phyloP scores from a whole-genome alignment of 305 asterid genomes.

The Stenogyne calaminthoides region DNA sequence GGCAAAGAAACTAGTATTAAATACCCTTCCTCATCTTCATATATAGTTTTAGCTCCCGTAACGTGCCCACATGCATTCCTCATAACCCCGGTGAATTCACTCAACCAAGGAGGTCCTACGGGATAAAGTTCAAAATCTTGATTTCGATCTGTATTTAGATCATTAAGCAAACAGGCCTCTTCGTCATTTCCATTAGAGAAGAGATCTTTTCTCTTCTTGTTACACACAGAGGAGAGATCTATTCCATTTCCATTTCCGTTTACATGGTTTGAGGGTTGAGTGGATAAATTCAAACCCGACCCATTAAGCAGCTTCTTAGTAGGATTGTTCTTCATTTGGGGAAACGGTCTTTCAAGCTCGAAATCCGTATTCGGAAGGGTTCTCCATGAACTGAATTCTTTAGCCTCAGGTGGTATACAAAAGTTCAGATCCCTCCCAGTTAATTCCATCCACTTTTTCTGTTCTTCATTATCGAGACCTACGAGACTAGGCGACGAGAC shows the following conservation, averaged over 20 bases:
- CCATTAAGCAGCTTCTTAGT: conserved; percentile 52
- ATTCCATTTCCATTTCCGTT: conserved; percentile 48
- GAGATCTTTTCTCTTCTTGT: conserved; percentile 51
- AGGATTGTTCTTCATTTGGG: conserved; percentile 36
- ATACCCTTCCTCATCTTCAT: conserved; percentile 63
- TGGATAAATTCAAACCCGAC: conserved; percentile 48
- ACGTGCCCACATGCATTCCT: conserved; percentile 50
- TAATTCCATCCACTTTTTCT: conserved; percentile 55
- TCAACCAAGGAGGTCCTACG: conserved; percentile 48
- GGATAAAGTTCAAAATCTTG: conserved; percentile 40
- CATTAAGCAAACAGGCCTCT: conserved; percentile 33
- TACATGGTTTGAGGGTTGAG: conserved; percentile 41
- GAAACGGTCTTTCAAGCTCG: conserved; percentile 51
- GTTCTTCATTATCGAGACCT: conserved; percentile 53
- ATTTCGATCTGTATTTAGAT: conserved; percentile 36
- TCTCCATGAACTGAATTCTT: conserved; percentile 58
- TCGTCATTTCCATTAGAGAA: conserved; percentile 42
- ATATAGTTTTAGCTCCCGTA: conserved; percentile 55
- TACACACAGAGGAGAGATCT: conserved; percentile 41
- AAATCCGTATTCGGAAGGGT: conserved; percentile 56
- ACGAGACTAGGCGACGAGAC: conserved; percentile 48
- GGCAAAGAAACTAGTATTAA: conserved; percentile 51
- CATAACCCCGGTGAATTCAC: conserved; percentile 53
- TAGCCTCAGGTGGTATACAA: conserved; percentile 51
- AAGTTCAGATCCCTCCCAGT: conserved; percentile 55